These are phyloP conservation scores for Auriscalpium microsporum DNA, from an alignment of 768 basidiomycete species.

Conservation along the genomic window DNA sequence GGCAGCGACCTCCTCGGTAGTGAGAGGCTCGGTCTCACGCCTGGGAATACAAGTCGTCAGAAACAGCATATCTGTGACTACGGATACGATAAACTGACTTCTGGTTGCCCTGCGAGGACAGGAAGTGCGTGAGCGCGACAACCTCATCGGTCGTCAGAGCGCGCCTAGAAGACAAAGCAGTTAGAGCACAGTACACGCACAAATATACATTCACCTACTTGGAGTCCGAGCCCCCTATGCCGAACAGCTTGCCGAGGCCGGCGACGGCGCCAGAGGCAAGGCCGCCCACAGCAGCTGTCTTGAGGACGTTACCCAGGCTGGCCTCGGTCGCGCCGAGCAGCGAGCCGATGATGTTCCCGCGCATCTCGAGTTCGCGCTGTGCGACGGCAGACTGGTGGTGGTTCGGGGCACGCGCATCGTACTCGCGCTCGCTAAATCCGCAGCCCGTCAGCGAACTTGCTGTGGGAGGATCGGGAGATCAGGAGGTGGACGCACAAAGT, in stretches of 20 bases:
- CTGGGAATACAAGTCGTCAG: no score
- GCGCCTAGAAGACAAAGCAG: no score
- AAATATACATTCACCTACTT: no score
- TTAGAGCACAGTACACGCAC: no score
- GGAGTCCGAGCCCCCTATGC: neutral
- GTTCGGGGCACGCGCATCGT: neutral
- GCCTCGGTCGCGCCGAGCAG: neutral
- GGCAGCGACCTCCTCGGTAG: neutral
- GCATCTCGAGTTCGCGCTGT: neutral
- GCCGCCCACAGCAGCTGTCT: neutral
- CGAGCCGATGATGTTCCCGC: neutral
- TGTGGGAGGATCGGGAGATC: neutral
- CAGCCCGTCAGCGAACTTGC: neutral
- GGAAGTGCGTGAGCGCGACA: no score
- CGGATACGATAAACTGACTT: no score
- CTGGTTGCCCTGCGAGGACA: no score
- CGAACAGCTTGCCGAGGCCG: neutral
- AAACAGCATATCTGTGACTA: no score
- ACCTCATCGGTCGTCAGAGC: no score
- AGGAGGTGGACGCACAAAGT: neutral
- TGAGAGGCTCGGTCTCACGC: no score
- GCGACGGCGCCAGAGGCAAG: neutral
- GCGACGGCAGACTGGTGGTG: neutral
- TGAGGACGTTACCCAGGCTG: neutral
- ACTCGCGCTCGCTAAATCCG: neutral